A percentile compares a stretch with the other conserved stretches of the same genome.
Conservation (phyloP, 2,329 filamentous ascomycete genomes). For the Lachnellula arida region DNA sequence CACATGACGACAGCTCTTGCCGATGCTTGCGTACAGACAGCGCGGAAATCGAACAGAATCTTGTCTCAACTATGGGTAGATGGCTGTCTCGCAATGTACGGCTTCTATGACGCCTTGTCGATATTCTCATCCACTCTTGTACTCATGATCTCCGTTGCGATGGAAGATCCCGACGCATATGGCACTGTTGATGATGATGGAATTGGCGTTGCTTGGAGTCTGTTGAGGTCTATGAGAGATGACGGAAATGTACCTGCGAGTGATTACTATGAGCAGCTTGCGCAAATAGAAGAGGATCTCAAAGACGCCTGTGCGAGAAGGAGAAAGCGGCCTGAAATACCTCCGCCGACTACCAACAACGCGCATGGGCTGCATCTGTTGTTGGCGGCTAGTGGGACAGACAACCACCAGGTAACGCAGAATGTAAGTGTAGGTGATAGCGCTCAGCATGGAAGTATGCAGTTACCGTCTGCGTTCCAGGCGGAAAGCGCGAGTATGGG, state of each 20-base stretch:
- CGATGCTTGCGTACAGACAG: slow-evolving; percentile 37
- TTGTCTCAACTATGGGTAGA: slow-evolving; percentile 37
- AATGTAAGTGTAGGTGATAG: not conserved
- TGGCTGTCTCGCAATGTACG: slow-evolving; percentile 35
- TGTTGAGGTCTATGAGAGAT: slow-evolving; percentile 21
- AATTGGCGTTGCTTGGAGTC: slow-evolving; percentile 18
- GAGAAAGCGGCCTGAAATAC: not conserved
- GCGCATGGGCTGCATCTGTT: not conserved
- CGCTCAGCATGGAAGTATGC: not conserved
- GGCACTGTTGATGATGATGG: slow-evolving; percentile 17
- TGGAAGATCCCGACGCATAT: not conserved
- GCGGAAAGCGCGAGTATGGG: not conserved
- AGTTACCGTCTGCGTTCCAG: not conserved
- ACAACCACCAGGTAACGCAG: not conserved
- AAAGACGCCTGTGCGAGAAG: slow-evolving; percentile 7
- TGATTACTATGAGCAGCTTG: slow-evolving; percentile 20
- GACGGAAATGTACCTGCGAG: slow-evolving; percentile 21
- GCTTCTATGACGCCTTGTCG: slow-evolving; percentile 38
- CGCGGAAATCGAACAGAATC: slow-evolving; percentile 34
- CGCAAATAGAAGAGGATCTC: slow-evolving; percentile 12
- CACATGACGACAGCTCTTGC: slow-evolving; percentile 34
- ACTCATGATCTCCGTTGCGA: slow-evolving; percentile 34
- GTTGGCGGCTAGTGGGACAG: not conserved
- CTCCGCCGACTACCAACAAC: not conserved
- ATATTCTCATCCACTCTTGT: slow-evolving; percentile 36